Evolutionary conservation across 2,329 filamentous ascomycete genomes (phyloP).

Genomic region (Ophiostoma pallidulum): DNA sequence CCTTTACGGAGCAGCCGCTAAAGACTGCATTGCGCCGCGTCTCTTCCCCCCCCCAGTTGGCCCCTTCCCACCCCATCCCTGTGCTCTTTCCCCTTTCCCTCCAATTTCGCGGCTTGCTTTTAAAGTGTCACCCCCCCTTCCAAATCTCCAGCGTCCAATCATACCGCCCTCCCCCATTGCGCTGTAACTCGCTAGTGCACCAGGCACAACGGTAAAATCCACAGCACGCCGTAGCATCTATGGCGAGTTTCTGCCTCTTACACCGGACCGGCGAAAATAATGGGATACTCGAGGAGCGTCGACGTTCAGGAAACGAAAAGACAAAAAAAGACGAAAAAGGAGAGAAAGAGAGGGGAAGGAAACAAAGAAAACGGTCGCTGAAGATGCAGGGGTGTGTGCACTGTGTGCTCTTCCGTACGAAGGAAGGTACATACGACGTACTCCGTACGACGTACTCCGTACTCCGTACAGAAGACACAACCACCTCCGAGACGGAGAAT

Average conservation of each 20-base stretch:
- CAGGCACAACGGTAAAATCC: conserved; percentile 7
- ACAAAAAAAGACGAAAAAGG: too few species aligned
- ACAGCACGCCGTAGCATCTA: too few species aligned
- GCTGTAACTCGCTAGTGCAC: conserved; percentile 13
- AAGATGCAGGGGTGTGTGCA: too few species aligned
- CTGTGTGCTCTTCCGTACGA: too few species aligned
- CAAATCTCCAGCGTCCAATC: conserved; percentile 8
- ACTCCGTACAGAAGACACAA: too few species aligned
- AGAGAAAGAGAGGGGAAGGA: too few species aligned
- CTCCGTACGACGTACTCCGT: too few species aligned
- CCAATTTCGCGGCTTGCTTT: conserved; percentile 2
- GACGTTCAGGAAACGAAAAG: too few species aligned
- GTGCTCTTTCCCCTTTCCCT: conserved; percentile 2
- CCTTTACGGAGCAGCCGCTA: conserved; percentile 10
- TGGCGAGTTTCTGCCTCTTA: conserved; percentile 8
- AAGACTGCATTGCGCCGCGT: conserved; percentile 1
- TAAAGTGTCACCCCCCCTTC: conserved; percentile 5
- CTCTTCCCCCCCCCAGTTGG: neutral
- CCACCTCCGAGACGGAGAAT: too few species aligned
- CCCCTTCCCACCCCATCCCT: neutral
- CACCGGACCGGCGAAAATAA: conserved; percentile 5
- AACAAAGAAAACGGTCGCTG: too few species aligned
- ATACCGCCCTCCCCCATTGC: neutral
- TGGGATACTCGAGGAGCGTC: too few species aligned
- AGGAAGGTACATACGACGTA: too few species aligned